A percentile compares a stretch with the other conserved stretches of the same genome.
Evolutionary conservation across 257 asterid species (phyloP).

Genomic region (Misopates orontium): DNA sequence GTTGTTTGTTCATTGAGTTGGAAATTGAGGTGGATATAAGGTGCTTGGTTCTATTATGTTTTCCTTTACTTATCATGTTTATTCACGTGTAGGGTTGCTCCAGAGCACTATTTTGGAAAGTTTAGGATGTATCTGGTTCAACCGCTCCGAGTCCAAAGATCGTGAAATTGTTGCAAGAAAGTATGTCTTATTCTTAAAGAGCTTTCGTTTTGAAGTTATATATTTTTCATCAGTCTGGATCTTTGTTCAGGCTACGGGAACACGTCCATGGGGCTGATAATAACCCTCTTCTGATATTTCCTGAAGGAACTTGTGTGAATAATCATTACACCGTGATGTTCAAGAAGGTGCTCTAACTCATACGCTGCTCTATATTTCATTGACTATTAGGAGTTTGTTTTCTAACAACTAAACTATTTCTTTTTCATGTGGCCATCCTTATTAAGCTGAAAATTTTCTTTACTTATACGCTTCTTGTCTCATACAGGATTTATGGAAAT

Average conservation of each 20-base stretch:
- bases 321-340: constrained; percentile 97
- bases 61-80: constrained; percentile 23
- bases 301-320: constrained; percentile 98
- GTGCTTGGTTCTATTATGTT: constrained; percentile 5
- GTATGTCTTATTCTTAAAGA: constrained; percentile 45
- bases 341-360: constrained; percentile 66
- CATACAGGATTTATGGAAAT: too few relatives aligned
- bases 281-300: constrained; percentile 97
- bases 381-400: background rate
- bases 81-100: constrained; percentile 57
- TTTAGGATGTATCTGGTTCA: constrained; percentile 98
- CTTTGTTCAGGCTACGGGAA: constrained; percentile 72
- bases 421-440: constrained; percentile 35
- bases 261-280: constrained; percentile 90
- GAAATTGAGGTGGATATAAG: constrained; percentile 5
- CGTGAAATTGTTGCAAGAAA: constrained; percentile 91
- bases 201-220: constrained; percentile 15
- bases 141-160: constrained; percentile 94
- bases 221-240: constrained; percentile 18
- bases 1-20: too few relatives aligned
- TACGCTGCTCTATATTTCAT: background rate
- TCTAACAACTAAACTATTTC: constrained; percentile 22
- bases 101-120: constrained; percentile 97
- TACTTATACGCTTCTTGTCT: too few relatives aligned
- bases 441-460: background rate